Evolutionary conservation across 1,139 yeast genomes (phyloP), one percentile per base, ranked within the genome.

Genomic region (Saccharomyces hybrid): DNA sequence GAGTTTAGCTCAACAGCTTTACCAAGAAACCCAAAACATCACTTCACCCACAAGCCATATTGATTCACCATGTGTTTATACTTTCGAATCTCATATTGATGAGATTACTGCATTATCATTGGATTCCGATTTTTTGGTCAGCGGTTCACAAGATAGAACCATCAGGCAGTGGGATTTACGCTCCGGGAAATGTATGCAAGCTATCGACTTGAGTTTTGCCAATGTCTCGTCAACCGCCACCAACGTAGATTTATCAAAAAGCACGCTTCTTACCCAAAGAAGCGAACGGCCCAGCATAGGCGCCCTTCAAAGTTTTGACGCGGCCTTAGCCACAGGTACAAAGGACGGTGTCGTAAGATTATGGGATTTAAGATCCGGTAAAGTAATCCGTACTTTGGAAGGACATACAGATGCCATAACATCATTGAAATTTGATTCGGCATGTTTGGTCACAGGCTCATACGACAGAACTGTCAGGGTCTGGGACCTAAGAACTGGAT

Each of bases 111-210:
- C 87, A 0, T 64, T 85, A 51, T 77, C 82, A 61, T 79, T 80
- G 48, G 76, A 76, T 46, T 90, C 88, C 57, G 77, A 78, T 48
- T 71, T 74, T 51, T 81, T 89, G 44, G 67, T 93, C 5, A 85
- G 95, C 46, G 99, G 97, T 0, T 81, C 95, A 5, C 93, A 98
- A 96, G 99, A 93, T 72, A 84, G 82, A 67, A 75, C 80, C 6
- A 77, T 87, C 3, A 73, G 84, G 25, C 81, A 85, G 61, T 91
- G 98, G 97, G 99, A 93, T 71, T 73, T 95, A 52, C 79, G 87
- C 59, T 80, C 86, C 0, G 97, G 98, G 2, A 74, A 76, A 48
- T 72, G 79, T 32, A 65, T 76, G 2, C 64, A 69, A 48, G 64
- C 68, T 0, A 56, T 69, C n/a, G 71, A 69, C 54, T 49, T 69